phyloP scores from a whole-genome alignment of 2,329 filamentous ascomycete genomes.

The Ilyonectria destructans region DNA sequence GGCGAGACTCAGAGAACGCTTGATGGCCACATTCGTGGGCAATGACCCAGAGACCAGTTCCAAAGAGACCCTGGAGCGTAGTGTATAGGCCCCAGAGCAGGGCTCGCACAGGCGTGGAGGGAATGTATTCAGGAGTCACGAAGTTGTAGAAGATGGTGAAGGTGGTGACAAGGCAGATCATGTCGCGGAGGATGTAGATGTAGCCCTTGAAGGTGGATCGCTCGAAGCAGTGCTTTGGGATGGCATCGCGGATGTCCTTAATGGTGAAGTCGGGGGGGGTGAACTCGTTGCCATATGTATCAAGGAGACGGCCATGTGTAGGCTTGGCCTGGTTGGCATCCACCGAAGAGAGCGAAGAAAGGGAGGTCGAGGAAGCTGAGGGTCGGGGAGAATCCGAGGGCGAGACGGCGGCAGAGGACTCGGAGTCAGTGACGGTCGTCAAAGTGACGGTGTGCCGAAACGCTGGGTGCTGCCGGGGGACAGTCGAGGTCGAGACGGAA shows the following conservation, averaged over 20 bases:
- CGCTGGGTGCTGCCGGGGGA: slow-evolving; percentile 59
- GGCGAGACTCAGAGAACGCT: slow-evolving; percentile 71
- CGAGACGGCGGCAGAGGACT: slow-evolving; percentile 72
- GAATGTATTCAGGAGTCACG: slow-evolving; percentile 87
- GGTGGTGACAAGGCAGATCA: slow-evolving; percentile 79
- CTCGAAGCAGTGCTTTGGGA: slow-evolving; percentile 97
- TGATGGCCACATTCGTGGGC: slow-evolving; percentile 99
- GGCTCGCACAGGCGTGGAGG: slow-evolving; percentile 77
- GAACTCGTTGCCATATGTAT: slow-evolving; percentile 97
- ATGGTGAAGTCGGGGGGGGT: slow-evolving; percentile 96
- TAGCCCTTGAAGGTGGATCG: slow-evolving; percentile 84
- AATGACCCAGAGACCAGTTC: slow-evolving; percentile 94
- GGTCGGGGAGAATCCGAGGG: slow-evolving; percentile 73
- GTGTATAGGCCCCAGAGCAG: slow-evolving; percentile 78
- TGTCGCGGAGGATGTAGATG: slow-evolving; percentile 87
- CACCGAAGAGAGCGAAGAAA: slow-evolving; percentile 88
- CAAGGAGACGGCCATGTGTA: slow-evolving; percentile 79
- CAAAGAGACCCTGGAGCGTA: slow-evolving; percentile 91
- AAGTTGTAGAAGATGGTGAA: slow-evolving; percentile 94
- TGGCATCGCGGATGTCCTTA: slow-evolving; percentile 97
- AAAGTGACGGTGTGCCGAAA: slow-evolving; percentile 67
- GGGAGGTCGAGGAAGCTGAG: slow-evolving; percentile 88
- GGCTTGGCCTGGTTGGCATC: slow-evolving; percentile 55
- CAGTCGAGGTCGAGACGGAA: slow-evolving; percentile 60
- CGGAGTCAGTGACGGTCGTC: slow-evolving; percentile 65